These are phyloP conservation scores for Acmispon strigosus DNA, from an alignment of 306 rosid genomes.

Conservation along the genomic window DNA sequence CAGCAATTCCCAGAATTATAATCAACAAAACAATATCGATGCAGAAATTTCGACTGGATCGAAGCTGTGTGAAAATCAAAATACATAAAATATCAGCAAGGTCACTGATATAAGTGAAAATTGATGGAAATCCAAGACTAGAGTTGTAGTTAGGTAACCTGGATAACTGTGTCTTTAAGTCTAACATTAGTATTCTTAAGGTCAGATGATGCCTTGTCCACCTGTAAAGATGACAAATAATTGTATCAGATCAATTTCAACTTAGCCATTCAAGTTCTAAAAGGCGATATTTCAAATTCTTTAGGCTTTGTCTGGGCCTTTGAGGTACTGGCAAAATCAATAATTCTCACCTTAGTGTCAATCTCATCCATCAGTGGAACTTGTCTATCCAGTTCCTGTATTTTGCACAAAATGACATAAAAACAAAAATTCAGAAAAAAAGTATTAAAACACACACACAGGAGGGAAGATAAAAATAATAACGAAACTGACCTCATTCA, in stretches of 20 bases:
- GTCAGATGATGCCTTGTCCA: slow-evolving; percentile 86
- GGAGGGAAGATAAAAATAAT: background rate
- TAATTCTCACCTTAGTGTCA: slow-evolving; percentile 70
- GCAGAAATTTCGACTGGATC: slow-evolving; percentile 97
- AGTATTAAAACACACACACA: background rate
- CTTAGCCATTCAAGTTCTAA: background rate
- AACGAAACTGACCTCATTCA: slow-evolving; percentile 77
- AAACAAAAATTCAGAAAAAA: background rate
- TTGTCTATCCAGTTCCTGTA: slow-evolving; percentile 93
- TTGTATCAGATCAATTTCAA: slow-evolving; percentile 12
- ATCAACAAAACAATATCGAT: slow-evolving; percentile 84
- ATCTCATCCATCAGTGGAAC: slow-evolving; percentile 99
- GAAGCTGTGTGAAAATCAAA: slow-evolving; percentile 54
- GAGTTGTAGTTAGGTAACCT: slow-evolving; percentile 43
- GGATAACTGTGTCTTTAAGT: slow-evolving; percentile 86
- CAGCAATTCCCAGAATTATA: slow-evolving; percentile 96
- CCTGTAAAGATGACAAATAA: slow-evolving; percentile 43
- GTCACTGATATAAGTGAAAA: background rate
- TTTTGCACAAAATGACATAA: slow-evolving; percentile 5
- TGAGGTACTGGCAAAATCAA: background rate
- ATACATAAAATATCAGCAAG: slow-evolving; percentile 19
- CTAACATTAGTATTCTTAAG: slow-evolving; percentile 97
- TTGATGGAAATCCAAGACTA: background rate
- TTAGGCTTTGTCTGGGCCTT: background rate
- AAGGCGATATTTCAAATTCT: background rate